Evolutionary conservation across 176 grass and related monocot genomes (phyloP), one percentile per base, ranked within the genome.

Genomic region (Musa troglodytarum): DNA sequence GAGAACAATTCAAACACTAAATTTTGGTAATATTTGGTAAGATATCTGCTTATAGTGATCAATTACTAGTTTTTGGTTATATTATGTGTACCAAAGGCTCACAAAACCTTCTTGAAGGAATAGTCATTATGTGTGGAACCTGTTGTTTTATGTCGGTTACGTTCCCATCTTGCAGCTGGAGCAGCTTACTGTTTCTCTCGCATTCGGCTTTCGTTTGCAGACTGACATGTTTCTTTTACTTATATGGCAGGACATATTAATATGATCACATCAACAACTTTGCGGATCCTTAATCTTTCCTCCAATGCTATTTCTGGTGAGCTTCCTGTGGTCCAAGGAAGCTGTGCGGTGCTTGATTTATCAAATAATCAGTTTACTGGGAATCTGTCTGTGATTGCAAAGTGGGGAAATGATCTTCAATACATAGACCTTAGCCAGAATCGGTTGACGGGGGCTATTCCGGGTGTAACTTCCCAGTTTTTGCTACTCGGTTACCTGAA

Each of bases 231-330:
- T 50, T 70, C 15, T 77, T 80, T 66, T 83, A 63, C 74, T 14
- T 81, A 67, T 25, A 65, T 65, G 51, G 69, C 86, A 99, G 96
- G 96, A 8, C 91, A 95, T 84, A 99, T 99, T 63, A 99, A 99
- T 83, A 99, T 99, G 96, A 95, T 99, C 78, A 99, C 91, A 65
- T 99, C 96, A 52, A 87, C 96, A 20, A 92, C 84, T 72, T 82
- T 99, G 59, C 88, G 82, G 69, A 72, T 91, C 34, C 86, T 99
- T 68, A 99, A 99, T 85, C 79, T 99, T 26, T 99, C 96, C 10
- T 89, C 90, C 50, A 99, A 99, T 82, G 85, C 85, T 81, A 79
- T 95, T 77, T 94, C 89, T 78, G 96, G 96, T 51, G 79, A 92
- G 56, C 85, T 95, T 73, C 96, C 96, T 74, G 78, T 99, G 83